Conservation (phyloP, 495 filamentous ascomycete genomes). For the Penicillium egyptiacum region DNA sequence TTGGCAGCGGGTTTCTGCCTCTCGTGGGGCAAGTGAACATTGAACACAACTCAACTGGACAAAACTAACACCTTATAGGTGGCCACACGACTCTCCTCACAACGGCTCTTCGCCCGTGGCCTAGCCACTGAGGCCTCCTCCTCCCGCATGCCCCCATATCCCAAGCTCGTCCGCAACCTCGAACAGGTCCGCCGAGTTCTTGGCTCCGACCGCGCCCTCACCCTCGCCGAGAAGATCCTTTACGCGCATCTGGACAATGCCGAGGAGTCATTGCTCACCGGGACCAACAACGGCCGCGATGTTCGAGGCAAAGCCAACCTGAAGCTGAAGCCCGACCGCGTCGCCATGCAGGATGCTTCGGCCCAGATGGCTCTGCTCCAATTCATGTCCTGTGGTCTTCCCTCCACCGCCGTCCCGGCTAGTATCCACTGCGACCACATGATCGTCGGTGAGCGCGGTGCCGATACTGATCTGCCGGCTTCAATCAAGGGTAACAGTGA, state of each 20-base stretch:
- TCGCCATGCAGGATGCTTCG: constrained; percentile 98
- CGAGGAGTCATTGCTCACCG: constrained; percentile 56
- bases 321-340: constrained; percentile 95
- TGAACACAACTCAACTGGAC: constrained; percentile 1
- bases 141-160: constrained; percentile 34
- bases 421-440: constrained; percentile 99
- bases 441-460: constrained; percentile 89
- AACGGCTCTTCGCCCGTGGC: constrained; percentile 30
- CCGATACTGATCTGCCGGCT: constrained; percentile 79
- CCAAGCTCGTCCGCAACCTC: constrained; percentile 35
- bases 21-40: constrained; percentile 31
- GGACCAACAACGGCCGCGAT: constrained; percentile 62
- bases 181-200: constrained; percentile 33
- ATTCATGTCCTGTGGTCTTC: constrained; percentile 95
- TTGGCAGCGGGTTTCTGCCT: constrained; percentile 35
- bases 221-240: constrained; percentile 94
- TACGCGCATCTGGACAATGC: constrained; percentile 87
- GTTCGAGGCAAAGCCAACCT: constrained; percentile 88
- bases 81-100: constrained; percentile 31
- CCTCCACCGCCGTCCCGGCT: constrained; percentile 90
- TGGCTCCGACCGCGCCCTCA: constrained; percentile 58
- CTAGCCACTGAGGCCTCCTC: constrained; percentile 35
- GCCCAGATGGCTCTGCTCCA: constrained; percentile 97
- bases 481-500: constrained; percentile 93
- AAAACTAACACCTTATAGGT: constrained; percentile 18